Conservation (phyloP, 179 eudicot genomes). For the Actinidia chinensis region DNA sequence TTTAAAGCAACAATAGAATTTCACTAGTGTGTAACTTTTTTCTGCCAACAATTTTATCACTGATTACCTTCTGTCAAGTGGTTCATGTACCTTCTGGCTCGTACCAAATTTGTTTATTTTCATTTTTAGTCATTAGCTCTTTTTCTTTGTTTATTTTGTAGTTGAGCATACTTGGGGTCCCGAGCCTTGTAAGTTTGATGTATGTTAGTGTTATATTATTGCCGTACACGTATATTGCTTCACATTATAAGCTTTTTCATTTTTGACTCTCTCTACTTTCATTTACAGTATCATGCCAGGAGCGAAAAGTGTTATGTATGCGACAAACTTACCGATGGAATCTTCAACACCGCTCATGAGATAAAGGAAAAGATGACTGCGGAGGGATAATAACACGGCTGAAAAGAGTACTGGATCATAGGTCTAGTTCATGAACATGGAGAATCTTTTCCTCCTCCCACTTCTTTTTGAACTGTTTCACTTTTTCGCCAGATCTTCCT, state of each 20-base stretch:
- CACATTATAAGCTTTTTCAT: not conserved
- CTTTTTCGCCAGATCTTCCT: not conserved
- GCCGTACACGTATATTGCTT: constrained; percentile 1
- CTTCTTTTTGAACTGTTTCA: not conserved
- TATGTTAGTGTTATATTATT: not conserved
- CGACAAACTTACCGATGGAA: constrained; percentile 73
- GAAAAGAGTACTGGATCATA: not conserved
- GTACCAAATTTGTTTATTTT: not conserved
- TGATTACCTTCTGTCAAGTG: too few relatives aligned
- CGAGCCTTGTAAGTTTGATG: not conserved
- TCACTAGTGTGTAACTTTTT: not conserved
- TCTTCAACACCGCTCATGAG: constrained; percentile 77
- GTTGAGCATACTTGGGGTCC: not conserved
- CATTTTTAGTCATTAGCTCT: not conserved
- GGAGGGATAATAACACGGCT: constrained; percentile 41
- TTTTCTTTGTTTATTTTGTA: not conserved
- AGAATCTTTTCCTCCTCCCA: not conserved
- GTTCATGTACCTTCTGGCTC: not conserved
- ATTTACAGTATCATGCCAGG: constrained; percentile 72
- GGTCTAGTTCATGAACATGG: not conserved
- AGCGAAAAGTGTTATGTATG: constrained; percentile 86
- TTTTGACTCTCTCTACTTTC: constrained; percentile 16
- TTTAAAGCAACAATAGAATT: not conserved
- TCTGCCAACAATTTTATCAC: not conserved
- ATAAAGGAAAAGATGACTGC: constrained; percentile 69